Percentiles rank a stretch among this genome's conserved stretches.
These are phyloP conservation scores for Eleusine coracana DNA, from an alignment of 176 grass and related monocot species.

Conservation along the genomic window DNA sequence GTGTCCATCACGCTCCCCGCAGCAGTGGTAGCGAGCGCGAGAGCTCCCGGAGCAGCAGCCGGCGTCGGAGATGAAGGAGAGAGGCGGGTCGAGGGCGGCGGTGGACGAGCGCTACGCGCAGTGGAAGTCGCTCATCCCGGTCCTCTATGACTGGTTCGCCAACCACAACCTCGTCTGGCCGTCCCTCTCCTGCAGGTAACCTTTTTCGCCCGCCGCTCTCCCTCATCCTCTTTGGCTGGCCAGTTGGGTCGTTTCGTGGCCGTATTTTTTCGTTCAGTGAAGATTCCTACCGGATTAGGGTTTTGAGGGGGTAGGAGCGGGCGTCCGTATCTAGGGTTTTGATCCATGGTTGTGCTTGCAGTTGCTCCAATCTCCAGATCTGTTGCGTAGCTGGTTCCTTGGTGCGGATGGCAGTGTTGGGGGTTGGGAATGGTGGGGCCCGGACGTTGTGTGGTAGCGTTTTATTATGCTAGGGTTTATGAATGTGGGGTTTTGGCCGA, in stretches of 20 bases:
- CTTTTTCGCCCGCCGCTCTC: not conserved
- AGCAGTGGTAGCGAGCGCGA: slow-evolving; percentile 19
- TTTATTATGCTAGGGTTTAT: slow-evolving; percentile 51
- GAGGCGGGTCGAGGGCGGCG: slow-evolving; percentile 54
- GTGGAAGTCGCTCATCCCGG: slow-evolving; percentile 89
- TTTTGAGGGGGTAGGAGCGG: slow-evolving; percentile 15
- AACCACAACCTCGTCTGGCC: slow-evolving; percentile 96
- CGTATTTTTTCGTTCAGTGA: not conserved
- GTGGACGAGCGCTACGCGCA: slow-evolving; percentile 78
- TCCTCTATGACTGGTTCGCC: slow-evolving; percentile 93
- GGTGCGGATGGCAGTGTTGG: not conserved
- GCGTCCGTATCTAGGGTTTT: slow-evolving; percentile 55
- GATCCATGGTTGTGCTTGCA: not conserved
- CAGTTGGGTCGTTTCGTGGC: not conserved
- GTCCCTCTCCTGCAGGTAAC: slow-evolving; percentile 88
- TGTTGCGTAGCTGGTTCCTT: slow-evolving; percentile 13
- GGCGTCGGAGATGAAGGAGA: slow-evolving; percentile 59
- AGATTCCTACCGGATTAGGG: slow-evolving; percentile 34
- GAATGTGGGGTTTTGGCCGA: slow-evolving; percentile 12
- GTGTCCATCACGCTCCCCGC: slow-evolving; percentile 29
- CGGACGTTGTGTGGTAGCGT: not conserved
- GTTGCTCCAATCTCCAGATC: slow-evolving; percentile 36
- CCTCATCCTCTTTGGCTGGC: not conserved
- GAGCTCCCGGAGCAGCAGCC: slow-evolving; percentile 29
- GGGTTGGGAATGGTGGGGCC: not conserved